Base-by-base conservation (phyloP, 1,284 basidiomycete genomes). In the Ganoderma lucidum region DNA sequence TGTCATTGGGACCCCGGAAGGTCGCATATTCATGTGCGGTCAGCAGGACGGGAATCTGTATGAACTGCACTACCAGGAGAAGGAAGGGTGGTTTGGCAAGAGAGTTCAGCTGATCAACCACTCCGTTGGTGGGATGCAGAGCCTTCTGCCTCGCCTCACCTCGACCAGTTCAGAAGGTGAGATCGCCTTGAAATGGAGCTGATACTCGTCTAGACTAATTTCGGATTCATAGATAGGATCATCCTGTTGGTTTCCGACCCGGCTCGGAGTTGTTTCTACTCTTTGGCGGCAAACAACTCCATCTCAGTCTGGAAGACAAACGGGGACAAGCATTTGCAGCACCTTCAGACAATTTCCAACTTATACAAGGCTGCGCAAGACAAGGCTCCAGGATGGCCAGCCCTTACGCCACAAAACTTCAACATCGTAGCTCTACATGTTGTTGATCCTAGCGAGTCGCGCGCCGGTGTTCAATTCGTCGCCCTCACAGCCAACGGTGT, bases 81-180 rank as follows among this genome's bases (percentile, higher is more conserved):
- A 88, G 73, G 94, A 97, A 77, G 94, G 94, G 1, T 98, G 96
- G 96, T 97, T 98, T 82, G 94, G 91, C 67, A 96, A 95, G 79
- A 85, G 89, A 64, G 87, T 94, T 63, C 91, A 94, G 75, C 83
- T 97, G 67, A 86, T 94, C 78, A 97, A 97, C 76, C 93, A 94
- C 74, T 93, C 92, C 23, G 83, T 92, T 23, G 88, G 90, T 60
- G 88, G 91, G n/a, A 86, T 95, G 61, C 88, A 90, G 73, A 93
- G 90, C 75, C 82, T 94, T 58, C 83, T 93, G 37, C 93, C 92
- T 63, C 86, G 88, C 53, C 89, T 93, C 75, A 83, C 88, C 51
- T 81, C 86, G 6, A 80, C 88, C 3, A 87, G 82, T 71, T 77
- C 83, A 55, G 91, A 93, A 77, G 93, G 93, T 93, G 67, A 79